A percentile compares a stretch with the other conserved stretches of the same genome.
These are phyloP conservation scores for Coemansia sp. DNA, from an alignment of 192 early-diverging fungal genomes.

Conservation along the genomic window DNA sequence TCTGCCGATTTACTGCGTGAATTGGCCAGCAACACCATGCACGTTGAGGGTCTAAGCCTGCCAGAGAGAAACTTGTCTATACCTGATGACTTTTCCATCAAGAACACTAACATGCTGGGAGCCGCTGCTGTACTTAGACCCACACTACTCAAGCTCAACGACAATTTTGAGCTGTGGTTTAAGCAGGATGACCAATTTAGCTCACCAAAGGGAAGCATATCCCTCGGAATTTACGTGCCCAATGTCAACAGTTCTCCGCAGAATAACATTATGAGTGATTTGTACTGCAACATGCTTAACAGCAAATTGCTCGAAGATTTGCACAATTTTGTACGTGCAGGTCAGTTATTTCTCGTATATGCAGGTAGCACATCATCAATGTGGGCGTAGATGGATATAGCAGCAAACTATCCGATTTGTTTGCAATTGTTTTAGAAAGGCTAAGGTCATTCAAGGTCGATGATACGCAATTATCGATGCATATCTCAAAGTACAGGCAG, in stretches of 20 bases:
- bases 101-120: not conserved
- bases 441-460: not conserved
- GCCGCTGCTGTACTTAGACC: constrained; percentile 3
- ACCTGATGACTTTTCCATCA: constrained; percentile 31
- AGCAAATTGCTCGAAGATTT: constrained; percentile 57
- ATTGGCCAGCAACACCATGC: not conserved
- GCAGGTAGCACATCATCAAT: constrained; percentile 63
- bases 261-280: not conserved
- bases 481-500: not conserved
- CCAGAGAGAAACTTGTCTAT: constrained; percentile 13
- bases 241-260: not conserved
- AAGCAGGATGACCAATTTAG: constrained; percentile 88
- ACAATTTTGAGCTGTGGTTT: constrained; percentile 75
- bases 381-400: not conserved
- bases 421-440: not conserved
- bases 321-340: not conserved
- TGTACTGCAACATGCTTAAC: constrained; percentile 66
- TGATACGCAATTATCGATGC: not conserved
- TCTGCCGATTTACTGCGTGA: not conserved
- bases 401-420: not conserved
- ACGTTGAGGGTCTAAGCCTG: not conserved
- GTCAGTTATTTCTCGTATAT: not conserved
- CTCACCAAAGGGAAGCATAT: constrained; percentile 72
- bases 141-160: constrained; percentile 11
- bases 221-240: not conserved